A percentile compares a stretch with the other conserved stretches of the same genome.
Evolutionary conservation across 257 asterid genomes (phyloP).

Genomic region (Asclepias syriaca): DNA sequence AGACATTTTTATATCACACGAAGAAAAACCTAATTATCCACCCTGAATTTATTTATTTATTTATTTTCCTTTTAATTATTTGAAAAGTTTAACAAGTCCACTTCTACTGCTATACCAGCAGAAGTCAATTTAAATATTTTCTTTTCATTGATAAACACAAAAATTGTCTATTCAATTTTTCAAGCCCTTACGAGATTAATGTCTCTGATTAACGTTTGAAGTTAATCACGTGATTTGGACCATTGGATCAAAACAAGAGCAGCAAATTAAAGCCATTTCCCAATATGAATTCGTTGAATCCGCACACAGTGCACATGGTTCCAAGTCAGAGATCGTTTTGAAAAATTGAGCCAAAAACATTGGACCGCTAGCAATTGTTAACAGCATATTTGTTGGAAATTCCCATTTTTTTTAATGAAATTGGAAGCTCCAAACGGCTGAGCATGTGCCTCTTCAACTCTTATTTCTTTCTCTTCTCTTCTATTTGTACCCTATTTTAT

Average conservation of each 20-base stretch:
- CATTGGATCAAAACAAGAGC: constrained; percentile 8
- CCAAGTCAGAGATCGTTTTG: constrained; percentile 3
- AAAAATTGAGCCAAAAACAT: background rate
- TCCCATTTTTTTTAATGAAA: background rate
- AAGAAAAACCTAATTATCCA: background rate
- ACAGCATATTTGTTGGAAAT: constrained; percentile 17
- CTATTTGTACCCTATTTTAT: background rate
- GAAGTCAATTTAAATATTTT: background rate
- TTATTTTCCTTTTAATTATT: no score
- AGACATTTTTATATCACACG: background rate
- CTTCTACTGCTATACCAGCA: no score
- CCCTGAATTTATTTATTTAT: background rate
- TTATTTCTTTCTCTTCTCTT: background rate
- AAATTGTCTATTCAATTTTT: background rate
- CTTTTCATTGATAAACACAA: background rate
- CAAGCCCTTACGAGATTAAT: background rate
- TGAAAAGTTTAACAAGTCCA: no score
- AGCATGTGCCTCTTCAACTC: constrained; percentile 1
- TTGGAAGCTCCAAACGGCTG: background rate
- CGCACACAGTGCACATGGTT: background rate
- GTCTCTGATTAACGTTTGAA: background rate
- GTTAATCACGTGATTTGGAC: constrained; percentile 16
- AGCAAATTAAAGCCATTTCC: background rate
- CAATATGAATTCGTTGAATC: constrained; percentile 11
- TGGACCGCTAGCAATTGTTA: constrained; percentile 7